Conservation (phyloP, 1,284 basidiomycete species). For the Mycena citricolor region DNA sequence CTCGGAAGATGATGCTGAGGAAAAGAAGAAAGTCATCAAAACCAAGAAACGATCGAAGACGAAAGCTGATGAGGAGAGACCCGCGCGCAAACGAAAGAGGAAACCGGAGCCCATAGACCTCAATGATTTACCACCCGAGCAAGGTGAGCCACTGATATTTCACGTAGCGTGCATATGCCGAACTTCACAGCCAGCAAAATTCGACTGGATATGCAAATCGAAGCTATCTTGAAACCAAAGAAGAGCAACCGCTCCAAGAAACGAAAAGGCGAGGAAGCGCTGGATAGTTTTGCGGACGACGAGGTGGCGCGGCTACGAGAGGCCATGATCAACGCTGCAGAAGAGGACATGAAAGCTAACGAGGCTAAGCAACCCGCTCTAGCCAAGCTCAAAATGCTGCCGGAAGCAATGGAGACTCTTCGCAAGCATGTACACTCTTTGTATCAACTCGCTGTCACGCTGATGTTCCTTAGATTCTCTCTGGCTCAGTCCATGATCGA, state of each 20-base stretch:
- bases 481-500: constrained; percentile 93
- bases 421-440: constrained; percentile 76
- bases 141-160: constrained; percentile 56
- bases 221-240: constrained; percentile 82
- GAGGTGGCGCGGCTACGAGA: constrained; percentile 84
- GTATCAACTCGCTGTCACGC: constrained; percentile 2
- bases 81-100: constrained; percentile 48
- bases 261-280: constrained; percentile 73
- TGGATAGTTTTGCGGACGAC: constrained; percentile 91
- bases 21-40: constrained; percentile 43
- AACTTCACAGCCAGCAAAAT: constrained; percentile 55
- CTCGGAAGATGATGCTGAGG: constrained; percentile 64
- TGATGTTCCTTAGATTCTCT: constrained; percentile 55
- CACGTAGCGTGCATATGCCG: no score
- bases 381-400: constrained; percentile 82
- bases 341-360: constrained; percentile 84
- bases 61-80: constrained; percentile 41
- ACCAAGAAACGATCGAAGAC: constrained; percentile 34
- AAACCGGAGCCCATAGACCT: constrained; percentile 59
- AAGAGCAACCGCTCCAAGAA: constrained; percentile 65
- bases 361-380: constrained; percentile 82
- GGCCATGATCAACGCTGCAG: constrained; percentile 85
- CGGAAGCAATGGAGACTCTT: constrained; percentile 88
- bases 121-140: constrained; percentile 65
- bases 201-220: constrained; percentile 71